Evolutionary conservation across 106 monocot species (phyloP).

Genomic region (Phalaenopsis aphrodite): DNA sequence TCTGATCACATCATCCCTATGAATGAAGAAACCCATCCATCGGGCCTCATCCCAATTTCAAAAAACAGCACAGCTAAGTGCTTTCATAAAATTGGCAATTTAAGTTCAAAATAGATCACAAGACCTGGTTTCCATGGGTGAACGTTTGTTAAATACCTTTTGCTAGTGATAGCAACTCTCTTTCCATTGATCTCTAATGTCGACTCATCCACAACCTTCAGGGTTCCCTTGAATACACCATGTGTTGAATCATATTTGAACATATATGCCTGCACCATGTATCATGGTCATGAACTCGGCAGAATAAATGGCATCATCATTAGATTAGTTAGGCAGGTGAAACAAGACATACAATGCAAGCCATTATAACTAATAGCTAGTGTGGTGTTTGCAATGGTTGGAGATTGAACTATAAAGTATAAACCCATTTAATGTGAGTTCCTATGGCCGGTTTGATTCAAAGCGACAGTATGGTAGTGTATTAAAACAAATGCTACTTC

Average conservation of each 20-base stretch:
- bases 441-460: too few species aligned
- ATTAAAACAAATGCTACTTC: too few species aligned
- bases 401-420: background rate
- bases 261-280: constrained; percentile 79
- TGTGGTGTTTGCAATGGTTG: background rate
- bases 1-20: background rate
- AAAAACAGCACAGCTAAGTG: background rate
- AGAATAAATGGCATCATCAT: background rate
- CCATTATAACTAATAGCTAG: background rate
- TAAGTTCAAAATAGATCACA: background rate
- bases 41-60: background rate
- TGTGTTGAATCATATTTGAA: constrained; percentile 98
- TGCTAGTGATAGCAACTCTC: constrained; percentile 45
- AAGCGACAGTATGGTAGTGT: too few species aligned
- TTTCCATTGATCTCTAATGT: constrained; percentile 89
- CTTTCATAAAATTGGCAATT: background rate
- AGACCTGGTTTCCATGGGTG: background rate
- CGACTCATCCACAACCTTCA: constrained; percentile 65
- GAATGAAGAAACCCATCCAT: background rate
- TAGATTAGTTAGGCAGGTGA: background rate
- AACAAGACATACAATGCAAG: background rate
- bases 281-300: background rate
- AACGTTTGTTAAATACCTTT: constrained; percentile 43
- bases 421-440: too few species aligned
- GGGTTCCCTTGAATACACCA: constrained; percentile 79